Evolutionary conservation across 2,329 filamentous ascomycete species (phyloP), one percentile per base, ranked within the genome.

Genomic region (Colletotrichum camelliae): DNA sequence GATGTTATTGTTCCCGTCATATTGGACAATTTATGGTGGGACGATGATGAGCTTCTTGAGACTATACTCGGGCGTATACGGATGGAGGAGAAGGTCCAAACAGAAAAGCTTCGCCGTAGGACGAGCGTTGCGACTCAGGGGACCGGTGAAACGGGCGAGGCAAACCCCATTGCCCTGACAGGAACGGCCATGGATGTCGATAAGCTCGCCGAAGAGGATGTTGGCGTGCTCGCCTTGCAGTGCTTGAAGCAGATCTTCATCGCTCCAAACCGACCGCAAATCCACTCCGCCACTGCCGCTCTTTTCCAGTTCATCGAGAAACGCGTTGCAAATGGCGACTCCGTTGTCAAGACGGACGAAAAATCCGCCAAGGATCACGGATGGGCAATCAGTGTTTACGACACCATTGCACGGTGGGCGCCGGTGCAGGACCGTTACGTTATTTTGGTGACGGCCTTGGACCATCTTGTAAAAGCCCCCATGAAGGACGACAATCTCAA

Each of bases 391-490:
- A 93, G 93, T 73, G 89, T 98, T 67, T 95, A 97, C 82, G 92
- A 94, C 80, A 90, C 96, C 77, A 90, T 96, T 69, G 93, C 95
- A 18, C 91, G 92, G 74, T 98, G 96, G 96, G 94, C 96, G 1
- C 96, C 97, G 0, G 96, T 98, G 2, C 96, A 98, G 83, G 95
- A 98, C 81, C 94, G 97, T 70, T 98, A 98, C 85, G 92, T 96
- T 52, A 97, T 98, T 72, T 88, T 98, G 62, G 91, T 98, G 61
- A 94, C 94, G 1, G 90, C 94, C 4, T 92, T 97, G 86, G 96
- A 98, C 79, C 91, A 91, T 5, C 86, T 98, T 67, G 87, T 94
- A 5, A 89, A 91, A 72, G 92, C 91, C 60, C 91, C 93, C 1
- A 88, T 96, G 43, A 89, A 89, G 7, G 94, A 96, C 80, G 92